phyloP scores from a whole-genome alignment of 139 green algal genomes.

The Microglena sp. region DNA sequence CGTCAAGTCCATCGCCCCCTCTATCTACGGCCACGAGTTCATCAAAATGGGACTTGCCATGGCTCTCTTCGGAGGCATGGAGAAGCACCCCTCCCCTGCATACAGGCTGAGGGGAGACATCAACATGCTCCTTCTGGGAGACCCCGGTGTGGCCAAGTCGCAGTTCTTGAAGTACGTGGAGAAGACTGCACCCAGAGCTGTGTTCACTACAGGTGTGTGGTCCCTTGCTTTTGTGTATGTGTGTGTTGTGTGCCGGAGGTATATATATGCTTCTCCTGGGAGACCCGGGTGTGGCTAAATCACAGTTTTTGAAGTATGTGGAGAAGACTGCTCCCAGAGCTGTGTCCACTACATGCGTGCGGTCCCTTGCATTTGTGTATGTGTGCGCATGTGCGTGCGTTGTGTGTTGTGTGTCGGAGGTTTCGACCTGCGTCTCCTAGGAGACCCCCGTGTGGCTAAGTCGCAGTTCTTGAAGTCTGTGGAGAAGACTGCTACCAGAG shows the following conservation, averaged over 20 bases:
- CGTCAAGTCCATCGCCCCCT: conserved; percentile 90
- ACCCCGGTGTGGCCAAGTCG: conserved; percentile 90
- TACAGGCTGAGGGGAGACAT: conserved; percentile 84
- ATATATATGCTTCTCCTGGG: too few relatives aligned
- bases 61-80: conserved; percentile 87
- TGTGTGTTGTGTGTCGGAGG: too few relatives aligned
- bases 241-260: too few relatives aligned
- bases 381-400: too few relatives aligned
- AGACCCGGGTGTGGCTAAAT: conserved; percentile 91
- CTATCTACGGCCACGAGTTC: conserved; percentile 95
- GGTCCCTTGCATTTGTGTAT: neutral
- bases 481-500: conserved; percentile 82
- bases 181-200: conserved; percentile 78
- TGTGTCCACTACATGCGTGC: conserved; percentile 94
- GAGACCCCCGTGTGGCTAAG: conserved; percentile 91
- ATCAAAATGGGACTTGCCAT: conserved; percentile 95
- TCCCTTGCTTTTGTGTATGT: too few relatives aligned
- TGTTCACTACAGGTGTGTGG: conserved; percentile 88
- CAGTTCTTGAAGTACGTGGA: conserved; percentile 99
- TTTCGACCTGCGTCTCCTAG: conserved; percentile 98
- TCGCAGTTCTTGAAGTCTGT: conserved; percentile 98
- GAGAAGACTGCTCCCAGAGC: conserved; percentile 85
- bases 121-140: conserved; percentile 96
- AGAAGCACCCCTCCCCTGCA: conserved; percentile 55
- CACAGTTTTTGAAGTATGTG: conserved; percentile 98